Evolutionary conservation across 192 early-diverging fungal species (phyloP).

Genomic region (Bifiguratus adelaidae): DNA sequence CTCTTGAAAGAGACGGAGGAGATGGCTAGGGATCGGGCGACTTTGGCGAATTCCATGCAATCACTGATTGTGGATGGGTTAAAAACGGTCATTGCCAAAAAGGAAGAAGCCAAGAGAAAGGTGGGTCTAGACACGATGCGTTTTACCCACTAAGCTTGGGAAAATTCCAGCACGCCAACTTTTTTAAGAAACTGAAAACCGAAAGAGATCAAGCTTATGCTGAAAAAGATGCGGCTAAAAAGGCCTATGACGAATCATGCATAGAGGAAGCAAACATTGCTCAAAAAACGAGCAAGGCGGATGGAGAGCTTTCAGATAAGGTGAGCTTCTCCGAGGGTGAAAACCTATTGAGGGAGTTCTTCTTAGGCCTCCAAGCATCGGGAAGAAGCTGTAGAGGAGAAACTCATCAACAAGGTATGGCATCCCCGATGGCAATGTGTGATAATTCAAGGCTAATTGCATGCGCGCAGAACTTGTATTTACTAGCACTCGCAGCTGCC

Average conservation of each 20-base stretch:
- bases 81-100: constrained; percentile 37
- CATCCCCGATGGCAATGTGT: too few relatives aligned
- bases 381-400: too few relatives aligned
- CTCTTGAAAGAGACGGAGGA: constrained; percentile 45
- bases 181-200: constrained; percentile 40
- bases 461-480: constrained; percentile 67
- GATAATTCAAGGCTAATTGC: too few relatives aligned
- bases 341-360: too few relatives aligned
- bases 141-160: neutral
- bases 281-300: constrained; percentile 27
- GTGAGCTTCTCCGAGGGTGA: too few relatives aligned
- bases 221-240: constrained; percentile 51
- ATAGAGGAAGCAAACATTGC: constrained; percentile 26
- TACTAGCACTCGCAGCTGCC: constrained; percentile 45
- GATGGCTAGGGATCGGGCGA: neutral
- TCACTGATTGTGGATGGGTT: constrained; percentile 36
- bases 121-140: constrained; percentile 13
- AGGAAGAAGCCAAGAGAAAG: constrained; percentile 65
- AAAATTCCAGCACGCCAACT: constrained; percentile 48
- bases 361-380: too few relatives aligned
- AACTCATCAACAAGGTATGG: too few relatives aligned
- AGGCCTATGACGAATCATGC: constrained; percentile 56
- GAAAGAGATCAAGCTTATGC: constrained; percentile 49
- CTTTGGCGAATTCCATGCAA: constrained; percentile 37
- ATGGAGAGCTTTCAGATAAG: too few relatives aligned